These are phyloP conservation scores for Hymenoscyphus fructigenus DNA, from an alignment of 2,329 filamentous ascomycete genomes.

Conservation along the genomic window DNA sequence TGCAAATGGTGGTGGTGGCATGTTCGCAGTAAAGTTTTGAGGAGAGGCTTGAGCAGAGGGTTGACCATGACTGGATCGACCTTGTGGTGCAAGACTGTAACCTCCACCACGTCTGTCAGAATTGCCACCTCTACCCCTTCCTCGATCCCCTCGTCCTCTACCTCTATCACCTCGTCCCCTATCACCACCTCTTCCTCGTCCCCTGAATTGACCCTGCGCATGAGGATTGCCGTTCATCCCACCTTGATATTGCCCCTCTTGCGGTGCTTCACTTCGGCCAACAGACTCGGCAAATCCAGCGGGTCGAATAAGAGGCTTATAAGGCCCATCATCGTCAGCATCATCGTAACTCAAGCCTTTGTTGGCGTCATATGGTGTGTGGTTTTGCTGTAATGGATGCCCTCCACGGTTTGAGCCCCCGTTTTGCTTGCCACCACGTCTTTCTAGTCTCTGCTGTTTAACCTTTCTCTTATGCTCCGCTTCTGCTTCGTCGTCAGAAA, in stretches of 20 bases:
- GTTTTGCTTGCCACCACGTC: constrained; percentile 48
- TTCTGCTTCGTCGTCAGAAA: constrained; percentile 95
- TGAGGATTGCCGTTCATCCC: constrained; percentile 21
- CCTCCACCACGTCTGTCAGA: constrained; percentile 24
- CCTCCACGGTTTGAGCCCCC: constrained; percentile 41
- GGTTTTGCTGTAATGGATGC: constrained; percentile 36
- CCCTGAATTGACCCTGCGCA: constrained; percentile 22
- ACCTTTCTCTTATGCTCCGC: constrained; percentile 71
- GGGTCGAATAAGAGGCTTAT: constrained; percentile 69
- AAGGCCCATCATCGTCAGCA: constrained; percentile 65
- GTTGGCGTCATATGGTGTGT: constrained; percentile 38
- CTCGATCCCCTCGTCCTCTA: constrained; percentile 24
- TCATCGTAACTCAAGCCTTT: constrained; percentile 66
- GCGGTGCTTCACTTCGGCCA: constrained; percentile 40
- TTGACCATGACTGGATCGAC: constrained; percentile 19
- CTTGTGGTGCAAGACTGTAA: constrained; percentile 19
- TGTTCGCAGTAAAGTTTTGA: constrained; percentile 5
- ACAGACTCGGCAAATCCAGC: constrained; percentile 57
- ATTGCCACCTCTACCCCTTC: constrained; percentile 29
- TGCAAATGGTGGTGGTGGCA: constrained; percentile 13
- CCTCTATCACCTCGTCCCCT: constrained; percentile 27
- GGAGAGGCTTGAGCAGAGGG: constrained; percentile 9
- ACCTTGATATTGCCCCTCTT: constrained; percentile 38
- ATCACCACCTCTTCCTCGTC: constrained; percentile 29
- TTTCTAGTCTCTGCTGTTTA: constrained; percentile 66